Percentiles rank a stretch among this genome's conserved stretches.
Conservation (phyloP, 331 rosid genomes). For the Malus hybrid region DNA sequence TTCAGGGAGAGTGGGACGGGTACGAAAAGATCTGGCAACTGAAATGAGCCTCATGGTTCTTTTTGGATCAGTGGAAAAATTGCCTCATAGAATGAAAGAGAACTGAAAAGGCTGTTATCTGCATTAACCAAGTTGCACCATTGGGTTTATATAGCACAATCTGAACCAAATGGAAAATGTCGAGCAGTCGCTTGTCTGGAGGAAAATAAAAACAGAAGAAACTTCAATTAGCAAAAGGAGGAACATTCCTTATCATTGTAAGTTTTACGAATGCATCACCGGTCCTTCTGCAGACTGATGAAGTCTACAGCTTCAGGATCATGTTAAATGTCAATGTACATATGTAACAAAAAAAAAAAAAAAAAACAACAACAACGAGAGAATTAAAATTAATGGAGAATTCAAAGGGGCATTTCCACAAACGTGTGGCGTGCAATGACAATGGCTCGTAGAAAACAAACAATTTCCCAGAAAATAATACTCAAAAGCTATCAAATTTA, state of each 20-base stretch:
- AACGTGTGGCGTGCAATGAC: not conserved
- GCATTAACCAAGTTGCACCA: not conserved
- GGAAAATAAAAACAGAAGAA: not conserved
- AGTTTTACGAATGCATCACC: not conserved
- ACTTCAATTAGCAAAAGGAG: not conserved
- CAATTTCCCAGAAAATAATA: not conserved
- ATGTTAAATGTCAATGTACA: not conserved
- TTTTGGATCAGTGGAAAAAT: not conserved
- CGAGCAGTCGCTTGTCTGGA: not conserved
- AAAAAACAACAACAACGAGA: not conserved
- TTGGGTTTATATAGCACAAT: not conserved
- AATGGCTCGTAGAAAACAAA: not conserved
- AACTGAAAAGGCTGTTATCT: not conserved
- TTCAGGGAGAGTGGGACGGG: not conserved
- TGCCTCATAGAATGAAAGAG: not conserved
- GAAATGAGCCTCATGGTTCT: constrained; percentile 18
- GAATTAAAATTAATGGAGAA: not conserved
- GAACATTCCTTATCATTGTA: not conserved
- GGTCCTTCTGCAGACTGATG: not conserved
- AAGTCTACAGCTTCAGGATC: not conserved
- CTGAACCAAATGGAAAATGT: not conserved
- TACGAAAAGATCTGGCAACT: constrained; percentile 8
- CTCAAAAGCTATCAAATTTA: not conserved
- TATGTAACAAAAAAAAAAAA: not conserved
- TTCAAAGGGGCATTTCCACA: constrained; percentile 4